phyloP scores from a whole-genome alignment of 2,329 filamentous ascomycete species.

The Amauroascus verrucosus region DNA sequence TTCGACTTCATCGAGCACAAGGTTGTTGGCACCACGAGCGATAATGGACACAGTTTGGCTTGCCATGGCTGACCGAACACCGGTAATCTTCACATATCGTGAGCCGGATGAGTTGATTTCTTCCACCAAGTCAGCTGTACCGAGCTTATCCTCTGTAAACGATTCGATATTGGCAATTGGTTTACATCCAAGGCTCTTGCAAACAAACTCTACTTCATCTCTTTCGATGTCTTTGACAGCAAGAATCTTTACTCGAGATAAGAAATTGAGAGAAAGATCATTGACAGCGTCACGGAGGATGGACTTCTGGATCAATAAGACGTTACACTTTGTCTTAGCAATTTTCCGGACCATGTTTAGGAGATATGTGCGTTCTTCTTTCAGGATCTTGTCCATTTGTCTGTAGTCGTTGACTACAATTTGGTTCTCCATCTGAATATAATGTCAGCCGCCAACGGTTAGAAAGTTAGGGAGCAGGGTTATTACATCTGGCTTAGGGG shows the following conservation, averaged over 20 bases:
- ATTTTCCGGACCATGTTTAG: conserved; percentile 99
- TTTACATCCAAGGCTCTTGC: conserved; percentile 98
- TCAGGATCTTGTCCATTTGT: conserved; percentile 99
- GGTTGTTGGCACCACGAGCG: conserved; percentile 81
- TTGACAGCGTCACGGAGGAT: conserved; percentile 97
- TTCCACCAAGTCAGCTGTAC: conserved; percentile 84
- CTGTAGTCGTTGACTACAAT: conserved; percentile 99
- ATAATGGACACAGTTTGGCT: conserved; percentile 87
- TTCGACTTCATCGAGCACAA: conserved; percentile 96
- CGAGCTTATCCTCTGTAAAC: conserved; percentile 97
- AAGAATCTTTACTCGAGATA: conserved; percentile 92
- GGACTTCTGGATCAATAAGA: conserved; percentile 95
- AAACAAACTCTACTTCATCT: conserved; percentile 97
- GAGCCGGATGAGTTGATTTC: conserved; percentile 80
- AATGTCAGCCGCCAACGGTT: conserved; percentile 20
- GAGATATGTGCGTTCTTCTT: conserved; percentile 95
- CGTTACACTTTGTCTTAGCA: conserved; percentile 99
- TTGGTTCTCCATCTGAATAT: conserved; percentile 84
- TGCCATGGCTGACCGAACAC: conserved; percentile 62
- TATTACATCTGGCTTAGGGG: conserved; percentile 87
- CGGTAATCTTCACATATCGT: conserved; percentile 88
- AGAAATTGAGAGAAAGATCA: conserved; percentile 92
- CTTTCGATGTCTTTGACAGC: conserved; percentile 96
- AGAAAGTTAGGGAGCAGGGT: not conserved
- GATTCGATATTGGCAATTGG: conserved; percentile 97